These are phyloP conservation scores for Phragmites australis DNA, from an alignment of 176 grass and related monocot species.

Conservation along the genomic window DNA sequence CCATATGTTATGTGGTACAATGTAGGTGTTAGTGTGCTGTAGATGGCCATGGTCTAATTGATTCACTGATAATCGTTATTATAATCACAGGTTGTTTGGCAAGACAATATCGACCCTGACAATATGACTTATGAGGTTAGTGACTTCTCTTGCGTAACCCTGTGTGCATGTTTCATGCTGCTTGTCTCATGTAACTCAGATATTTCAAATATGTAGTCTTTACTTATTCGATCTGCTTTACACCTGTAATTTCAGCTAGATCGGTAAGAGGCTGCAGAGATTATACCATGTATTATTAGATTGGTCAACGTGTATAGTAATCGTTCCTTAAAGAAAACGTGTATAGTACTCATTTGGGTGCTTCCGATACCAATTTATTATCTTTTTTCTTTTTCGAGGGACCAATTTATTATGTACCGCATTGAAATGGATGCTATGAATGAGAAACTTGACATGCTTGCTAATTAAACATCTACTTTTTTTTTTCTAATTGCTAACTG, in stretches of 20 bases:
- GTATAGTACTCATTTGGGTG: slow-evolving; percentile 5
- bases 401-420: too few relatives aligned
- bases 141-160: slow-evolving; percentile 23
- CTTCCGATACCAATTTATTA: slow-evolving; percentile 9
- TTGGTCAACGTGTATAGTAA: too few relatives aligned
- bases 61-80: slow-evolving; percentile 22
- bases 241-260: not conserved
- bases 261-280: not conserved
- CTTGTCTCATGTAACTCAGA: slow-evolving; percentile 20
- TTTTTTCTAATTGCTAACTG: not conserved
- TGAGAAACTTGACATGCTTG: not conserved
- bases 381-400: too few relatives aligned
- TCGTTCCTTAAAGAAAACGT: too few relatives aligned
- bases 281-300: not conserved
- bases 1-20: not conserved
- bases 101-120: slow-evolving; percentile 94
- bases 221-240: not conserved
- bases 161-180: not conserved
- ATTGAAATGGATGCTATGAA: slow-evolving; percentile 13
- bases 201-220: not conserved
- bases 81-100: slow-evolving; percentile 76
- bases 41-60: slow-evolving; percentile 1
- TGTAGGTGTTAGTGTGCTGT: not conserved
- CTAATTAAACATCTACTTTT: not conserved
- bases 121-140: slow-evolving; percentile 98